phyloP scores from a whole-genome alignment of 179 eudicot genomes.

The Actinidia polygama region DNA sequence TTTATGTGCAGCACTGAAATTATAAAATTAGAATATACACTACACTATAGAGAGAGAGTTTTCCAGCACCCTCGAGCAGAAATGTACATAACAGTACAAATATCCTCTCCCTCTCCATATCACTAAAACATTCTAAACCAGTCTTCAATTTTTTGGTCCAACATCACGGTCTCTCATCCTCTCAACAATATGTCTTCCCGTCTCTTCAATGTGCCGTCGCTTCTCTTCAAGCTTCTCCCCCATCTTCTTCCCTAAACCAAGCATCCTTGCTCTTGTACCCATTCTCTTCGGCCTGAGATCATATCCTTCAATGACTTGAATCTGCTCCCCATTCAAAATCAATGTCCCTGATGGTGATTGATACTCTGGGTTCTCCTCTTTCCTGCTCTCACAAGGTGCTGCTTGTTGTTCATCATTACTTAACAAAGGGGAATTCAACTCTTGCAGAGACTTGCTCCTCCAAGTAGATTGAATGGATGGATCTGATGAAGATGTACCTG shows the following conservation, averaged over 20 bases:
- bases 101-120: background rate
- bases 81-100: background rate
- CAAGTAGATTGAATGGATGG: constrained; percentile 28
- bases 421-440: constrained; percentile 49
- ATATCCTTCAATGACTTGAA: constrained; percentile 45
- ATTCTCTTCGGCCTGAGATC: constrained; percentile 54
- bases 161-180: constrained; percentile 58
- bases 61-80: background rate
- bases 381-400: constrained; percentile 10
- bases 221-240: constrained; percentile 86
- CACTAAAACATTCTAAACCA: background rate
- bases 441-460: constrained; percentile 34
- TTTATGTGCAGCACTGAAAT: too few relatives aligned
- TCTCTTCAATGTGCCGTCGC: constrained; percentile 76
- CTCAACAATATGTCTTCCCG: constrained; percentile 72
- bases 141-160: background rate
- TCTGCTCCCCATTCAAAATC: constrained; percentile 42
- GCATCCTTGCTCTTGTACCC: constrained; percentile 77
- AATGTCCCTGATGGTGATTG: constrained; percentile 41
- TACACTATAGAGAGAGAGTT: background rate
- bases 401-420: constrained; percentile 35
- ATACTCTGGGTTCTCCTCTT: constrained; percentile 34
- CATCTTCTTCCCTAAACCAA: constrained; percentile 82
- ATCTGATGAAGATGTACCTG: constrained; percentile 25
- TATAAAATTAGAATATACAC: too few relatives aligned